These are phyloP conservation scores for Lumnitzera racemosa DNA, from an alignment of 345 rosid species.

Conservation along the genomic window DNA sequence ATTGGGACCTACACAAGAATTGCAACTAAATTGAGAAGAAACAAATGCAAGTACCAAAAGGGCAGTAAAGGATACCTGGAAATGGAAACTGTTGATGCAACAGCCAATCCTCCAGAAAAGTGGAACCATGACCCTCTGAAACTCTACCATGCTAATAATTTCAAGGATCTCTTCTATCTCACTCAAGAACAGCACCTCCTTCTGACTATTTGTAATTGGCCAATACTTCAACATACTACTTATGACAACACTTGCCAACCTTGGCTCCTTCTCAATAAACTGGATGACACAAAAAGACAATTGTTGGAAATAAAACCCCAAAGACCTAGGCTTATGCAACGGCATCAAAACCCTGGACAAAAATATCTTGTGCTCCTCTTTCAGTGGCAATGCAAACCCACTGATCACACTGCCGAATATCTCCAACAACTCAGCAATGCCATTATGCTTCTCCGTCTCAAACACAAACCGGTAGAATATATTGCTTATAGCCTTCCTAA, in stretches of 20 bases:
- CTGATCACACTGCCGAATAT: slow-evolving; percentile 76
- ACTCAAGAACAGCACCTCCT: slow-evolving; percentile 82
- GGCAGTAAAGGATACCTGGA: slow-evolving; percentile 53
- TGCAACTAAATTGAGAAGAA: neutral
- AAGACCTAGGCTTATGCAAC: slow-evolving; percentile 73
- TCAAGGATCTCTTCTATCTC: slow-evolving; percentile 85
- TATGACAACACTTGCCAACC: slow-evolving; percentile 51
- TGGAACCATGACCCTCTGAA: slow-evolving; percentile 70
- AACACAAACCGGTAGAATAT: slow-evolving; percentile 67
- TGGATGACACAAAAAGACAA: slow-evolving; percentile 65
- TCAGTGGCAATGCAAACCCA: slow-evolving; percentile 80
- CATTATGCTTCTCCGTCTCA: slow-evolving; percentile 76
- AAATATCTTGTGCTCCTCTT: slow-evolving; percentile 91
- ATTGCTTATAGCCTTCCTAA: slow-evolving; percentile 67
- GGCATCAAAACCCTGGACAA: slow-evolving; percentile 78
- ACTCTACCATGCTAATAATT: slow-evolving; percentile 59
- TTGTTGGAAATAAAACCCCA: slow-evolving; percentile 77
- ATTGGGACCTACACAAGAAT: neutral
- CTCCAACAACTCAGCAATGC: slow-evolving; percentile 80
- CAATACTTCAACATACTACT: slow-evolving; percentile 71
- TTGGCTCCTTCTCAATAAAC: slow-evolving; percentile 84
- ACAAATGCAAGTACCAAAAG: neutral
- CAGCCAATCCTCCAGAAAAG: slow-evolving; percentile 67
- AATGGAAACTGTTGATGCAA: slow-evolving; percentile 79
- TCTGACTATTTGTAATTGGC: slow-evolving; percentile 84